These are phyloP conservation scores for Allium cepa DNA, from an alignment of 106 monocot species.

Conservation along the genomic window DNA sequence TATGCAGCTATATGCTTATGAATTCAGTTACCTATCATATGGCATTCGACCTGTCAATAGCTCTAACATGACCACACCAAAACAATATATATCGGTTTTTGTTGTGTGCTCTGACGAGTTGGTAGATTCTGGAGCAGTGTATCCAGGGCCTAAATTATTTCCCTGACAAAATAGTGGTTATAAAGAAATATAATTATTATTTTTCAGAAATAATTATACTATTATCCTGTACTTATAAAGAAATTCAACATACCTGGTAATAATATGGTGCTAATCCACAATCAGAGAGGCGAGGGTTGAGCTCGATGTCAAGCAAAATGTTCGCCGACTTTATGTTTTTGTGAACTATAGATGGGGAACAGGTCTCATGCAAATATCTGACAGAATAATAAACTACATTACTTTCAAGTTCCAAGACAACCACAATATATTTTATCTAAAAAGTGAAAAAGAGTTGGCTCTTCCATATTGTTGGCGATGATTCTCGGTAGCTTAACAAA, in stretches of 20 bases:
- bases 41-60: slow-evolving; percentile 49
- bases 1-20: too few relatives aligned
- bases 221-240: too few relatives aligned
- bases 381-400: background rate
- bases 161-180: slow-evolving; percentile 12
- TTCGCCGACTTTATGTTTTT: slow-evolving; percentile 73
- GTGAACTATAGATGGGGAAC: slow-evolving; percentile 40
- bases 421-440: too few relatives aligned
- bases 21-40: slow-evolving; percentile 3
- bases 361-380: slow-evolving; percentile 53
- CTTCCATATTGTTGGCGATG: too few relatives aligned
- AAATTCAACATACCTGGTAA: slow-evolving; percentile 23
- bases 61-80: slow-evolving; percentile 67
- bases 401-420: background rate
- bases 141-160: slow-evolving; percentile 41
- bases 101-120: slow-evolving; percentile 23
- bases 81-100: slow-evolving; percentile 62
- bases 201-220: background rate
- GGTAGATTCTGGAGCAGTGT: slow-evolving; percentile 46
- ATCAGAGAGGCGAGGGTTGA: slow-evolving; percentile 54
- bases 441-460: too few relatives aligned
- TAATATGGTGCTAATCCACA: slow-evolving; percentile 46
- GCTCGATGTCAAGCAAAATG: slow-evolving; percentile 56
- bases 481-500: too few relatives aligned
- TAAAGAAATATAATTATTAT: background rate